phyloP scores from a whole-genome alignment of 257 asterid species.

The Salvia rosmarinus region DNA sequence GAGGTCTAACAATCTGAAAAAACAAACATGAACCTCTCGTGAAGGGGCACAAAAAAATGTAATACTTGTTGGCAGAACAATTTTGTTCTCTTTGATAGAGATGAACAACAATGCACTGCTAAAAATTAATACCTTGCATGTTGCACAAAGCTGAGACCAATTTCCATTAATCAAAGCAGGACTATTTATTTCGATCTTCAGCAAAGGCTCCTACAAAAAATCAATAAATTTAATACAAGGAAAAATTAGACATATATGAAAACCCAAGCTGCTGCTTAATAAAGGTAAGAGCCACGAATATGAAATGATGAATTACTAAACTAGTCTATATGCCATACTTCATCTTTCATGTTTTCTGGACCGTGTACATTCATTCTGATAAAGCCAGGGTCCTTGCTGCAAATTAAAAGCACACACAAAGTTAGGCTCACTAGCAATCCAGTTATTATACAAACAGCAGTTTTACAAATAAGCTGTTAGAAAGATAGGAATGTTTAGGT shows the following conservation, averaged over 20 bases:
- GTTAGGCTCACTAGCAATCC: slow-evolving; percentile 27
- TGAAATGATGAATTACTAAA: slow-evolving; percentile 20
- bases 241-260: slow-evolving; percentile 7
- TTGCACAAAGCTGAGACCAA: slow-evolving; percentile 98
- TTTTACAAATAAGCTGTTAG: neutral
- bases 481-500: neutral
- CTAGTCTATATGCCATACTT: slow-evolving; percentile 41
- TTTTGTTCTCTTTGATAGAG: slow-evolving; percentile 4
- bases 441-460: slow-evolving; percentile 14
- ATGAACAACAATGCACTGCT: slow-evolving; percentile 12
- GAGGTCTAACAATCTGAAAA: slow-evolving; percentile 95
- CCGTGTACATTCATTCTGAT: slow-evolving; percentile 66
- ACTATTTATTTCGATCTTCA: slow-evolving; percentile 75
- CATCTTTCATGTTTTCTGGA: slow-evolving; percentile 75
- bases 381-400: slow-evolving; percentile 97
- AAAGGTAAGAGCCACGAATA: slow-evolving; percentile 26
- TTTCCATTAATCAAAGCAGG: slow-evolving; percentile 95
- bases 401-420: slow-evolving; percentile 34
- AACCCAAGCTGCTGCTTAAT: slow-evolving; percentile 14
- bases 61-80: neutral
- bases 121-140: slow-evolving; percentile 81
- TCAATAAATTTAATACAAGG: slow-evolving; percentile 20
- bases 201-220: slow-evolving; percentile 76
- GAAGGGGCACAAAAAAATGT: slow-evolving; percentile 21
- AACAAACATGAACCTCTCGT: slow-evolving; percentile 30